These are phyloP conservation scores for Lanmaoa rubissima DNA, from an alignment of 768 basidiomycete genomes.

Conservation along the genomic window DNA sequence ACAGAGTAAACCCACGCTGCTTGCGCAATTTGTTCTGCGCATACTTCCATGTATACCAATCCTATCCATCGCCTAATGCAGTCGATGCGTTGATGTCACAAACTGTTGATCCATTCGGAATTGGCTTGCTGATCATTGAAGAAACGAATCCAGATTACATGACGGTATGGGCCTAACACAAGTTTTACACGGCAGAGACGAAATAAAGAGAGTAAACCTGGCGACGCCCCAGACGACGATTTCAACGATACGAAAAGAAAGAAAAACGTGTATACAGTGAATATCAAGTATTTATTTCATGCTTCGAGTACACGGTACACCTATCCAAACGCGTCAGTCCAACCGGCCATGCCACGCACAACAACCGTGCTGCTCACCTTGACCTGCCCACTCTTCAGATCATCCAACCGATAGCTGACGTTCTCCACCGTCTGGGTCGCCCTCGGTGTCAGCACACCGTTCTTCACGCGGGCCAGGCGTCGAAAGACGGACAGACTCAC, in stretches of 20 bases:
- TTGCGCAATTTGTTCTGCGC: background rate
- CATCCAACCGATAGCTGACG: constrained; percentile 86
- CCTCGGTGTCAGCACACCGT: constrained; percentile 37
- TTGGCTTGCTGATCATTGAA: background rate
- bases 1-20: background rate
- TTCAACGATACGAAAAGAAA: background rate
- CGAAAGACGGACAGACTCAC: constrained; percentile 41
- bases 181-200: background rate
- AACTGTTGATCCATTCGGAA: background rate
- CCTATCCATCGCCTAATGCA: background rate
- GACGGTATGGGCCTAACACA: background rate
- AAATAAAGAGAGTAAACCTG: background rate
- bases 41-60: constrained; percentile 11
- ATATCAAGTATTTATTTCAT: constrained; percentile 20
- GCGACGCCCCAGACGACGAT: background rate
- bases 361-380: constrained; percentile 47
- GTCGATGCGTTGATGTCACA: background rate
- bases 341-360: background rate
- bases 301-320: constrained; percentile 41
- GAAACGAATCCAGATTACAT: background rate
- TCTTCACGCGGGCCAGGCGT: constrained; percentile 29
- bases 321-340: constrained; percentile 24
- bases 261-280: background rate
- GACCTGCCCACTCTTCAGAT: constrained; percentile 80
- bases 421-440: constrained; percentile 59